phyloP scores from a whole-genome alignment of 2,329 filamentous ascomycete genomes.

The Phyllosticta ampelicida region DNA sequence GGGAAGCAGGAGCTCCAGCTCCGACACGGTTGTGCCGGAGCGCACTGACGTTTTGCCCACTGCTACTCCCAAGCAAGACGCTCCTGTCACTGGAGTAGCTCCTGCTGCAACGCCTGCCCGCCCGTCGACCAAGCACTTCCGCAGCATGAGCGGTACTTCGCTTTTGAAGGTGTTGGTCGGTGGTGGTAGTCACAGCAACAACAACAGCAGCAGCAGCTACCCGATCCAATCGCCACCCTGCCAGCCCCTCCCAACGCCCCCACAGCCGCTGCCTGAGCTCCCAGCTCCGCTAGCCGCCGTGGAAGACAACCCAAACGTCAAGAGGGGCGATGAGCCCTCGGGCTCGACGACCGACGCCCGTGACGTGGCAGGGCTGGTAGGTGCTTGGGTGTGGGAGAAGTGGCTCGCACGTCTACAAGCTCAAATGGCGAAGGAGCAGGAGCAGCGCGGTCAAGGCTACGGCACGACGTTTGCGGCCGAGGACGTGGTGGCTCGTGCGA shows the following conservation, averaged over 20 bases:
- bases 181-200: background rate
- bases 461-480: background rate
- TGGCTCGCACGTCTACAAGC: slow-evolving; percentile 84
- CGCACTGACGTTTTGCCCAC: background rate
- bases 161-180: background rate
- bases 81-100: background rate
- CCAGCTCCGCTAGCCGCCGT: slow-evolving; percentile 10
- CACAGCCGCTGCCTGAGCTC: background rate
- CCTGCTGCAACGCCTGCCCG: background rate
- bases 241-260: background rate
- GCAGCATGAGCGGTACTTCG: background rate
- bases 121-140: background rate
- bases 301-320: too few relatives aligned
- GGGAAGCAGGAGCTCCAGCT: background rate
- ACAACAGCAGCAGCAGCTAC: background rate
- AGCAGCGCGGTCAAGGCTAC: slow-evolving; percentile 41
- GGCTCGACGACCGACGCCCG: slow-evolving; percentile 55
- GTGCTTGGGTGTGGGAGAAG: slow-evolving; percentile 88
- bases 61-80: background rate
- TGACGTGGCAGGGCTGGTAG: slow-evolving; percentile 68
- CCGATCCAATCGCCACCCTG: background rate
- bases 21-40: background rate
- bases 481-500: slow-evolving; percentile 38
- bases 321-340: slow-evolving; percentile 13
- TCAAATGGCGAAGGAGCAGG: slow-evolving; percentile 63